Conservation (phyloP, 805 yeast species). For the Aciculoconidium aculeatum region DNA sequence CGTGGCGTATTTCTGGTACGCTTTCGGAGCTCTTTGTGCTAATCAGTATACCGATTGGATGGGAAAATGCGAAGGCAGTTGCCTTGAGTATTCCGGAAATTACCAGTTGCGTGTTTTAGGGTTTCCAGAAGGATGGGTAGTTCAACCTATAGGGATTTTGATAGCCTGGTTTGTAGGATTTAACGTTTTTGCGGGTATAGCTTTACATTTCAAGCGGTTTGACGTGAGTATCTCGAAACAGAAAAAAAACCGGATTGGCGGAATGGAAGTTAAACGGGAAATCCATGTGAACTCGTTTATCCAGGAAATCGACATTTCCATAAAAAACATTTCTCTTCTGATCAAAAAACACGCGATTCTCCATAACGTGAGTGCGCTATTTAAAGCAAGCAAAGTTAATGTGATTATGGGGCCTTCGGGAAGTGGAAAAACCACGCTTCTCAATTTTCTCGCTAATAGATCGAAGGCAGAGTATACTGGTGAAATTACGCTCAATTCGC, state of each 20-base stretch:
- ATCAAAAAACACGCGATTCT: slow-evolving; percentile 15
- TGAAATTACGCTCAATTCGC: slow-evolving; percentile 10
- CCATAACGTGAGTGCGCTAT: slow-evolving; percentile 24
- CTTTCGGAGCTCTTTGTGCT: slow-evolving; percentile 61
- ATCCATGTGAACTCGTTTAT: slow-evolving; percentile 2
- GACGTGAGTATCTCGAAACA: slow-evolving; percentile 47
- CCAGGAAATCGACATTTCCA: slow-evolving; percentile 7
- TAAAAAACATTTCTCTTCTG: slow-evolving; percentile 6
- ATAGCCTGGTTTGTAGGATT: slow-evolving; percentile 56
- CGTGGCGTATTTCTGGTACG: slow-evolving; percentile 71
- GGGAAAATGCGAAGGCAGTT: slow-evolving; percentile 46
- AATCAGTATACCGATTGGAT: slow-evolving; percentile 58
- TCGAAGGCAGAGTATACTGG: slow-evolving; percentile 4
- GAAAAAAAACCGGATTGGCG: slow-evolving; percentile 28
- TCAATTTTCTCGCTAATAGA: slow-evolving; percentile 26
- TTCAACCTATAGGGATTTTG: slow-evolving; percentile 56
- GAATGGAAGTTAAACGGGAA: slow-evolving; percentile 14
- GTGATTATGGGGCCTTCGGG: slow-evolving; percentile 45
- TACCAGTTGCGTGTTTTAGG: slow-evolving; percentile 54
- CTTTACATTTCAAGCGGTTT: slow-evolving; percentile 44
- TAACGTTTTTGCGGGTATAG: slow-evolving; percentile 41
- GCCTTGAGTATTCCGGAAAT: slow-evolving; percentile 46
- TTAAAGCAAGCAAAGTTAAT: slow-evolving; percentile 28
- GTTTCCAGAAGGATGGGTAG: slow-evolving; percentile 57
- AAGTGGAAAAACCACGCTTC: slow-evolving; percentile 38